Conservation (phyloP, 306 rosid genomes). For the Styphnolobium japonicum region DNA sequence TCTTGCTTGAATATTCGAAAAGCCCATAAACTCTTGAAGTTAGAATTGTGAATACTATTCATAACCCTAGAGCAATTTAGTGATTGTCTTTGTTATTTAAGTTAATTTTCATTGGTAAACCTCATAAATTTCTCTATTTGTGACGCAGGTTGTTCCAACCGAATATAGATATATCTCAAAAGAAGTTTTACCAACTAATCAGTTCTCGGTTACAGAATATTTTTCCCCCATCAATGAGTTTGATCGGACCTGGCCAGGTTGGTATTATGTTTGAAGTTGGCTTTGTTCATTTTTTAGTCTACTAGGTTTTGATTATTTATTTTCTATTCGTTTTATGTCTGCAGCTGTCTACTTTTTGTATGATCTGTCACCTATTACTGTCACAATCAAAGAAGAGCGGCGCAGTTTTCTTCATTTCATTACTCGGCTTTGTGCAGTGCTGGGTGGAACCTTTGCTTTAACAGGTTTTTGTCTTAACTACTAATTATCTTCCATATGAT, state of each 20-base stretch:
- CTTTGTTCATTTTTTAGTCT: neutral
- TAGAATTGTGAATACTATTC: neutral
- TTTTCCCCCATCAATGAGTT: constrained; percentile 73
- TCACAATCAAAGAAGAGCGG: constrained; percentile 95
- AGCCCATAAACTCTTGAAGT: neutral
- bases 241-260: constrained; percentile 97
- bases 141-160: constrained; percentile 90
- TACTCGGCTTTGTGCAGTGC: constrained; percentile 92
- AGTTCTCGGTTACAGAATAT: constrained; percentile 95
- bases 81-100: neutral
- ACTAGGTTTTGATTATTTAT: constrained; percentile 24
- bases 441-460: constrained; percentile 96
- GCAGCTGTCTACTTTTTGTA: constrained; percentile 98
- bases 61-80: neutral
- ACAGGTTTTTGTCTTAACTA: constrained; percentile 55
- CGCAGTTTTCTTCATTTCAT: constrained; percentile 95
- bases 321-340: constrained; percentile 26
- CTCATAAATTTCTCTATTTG: neutral
- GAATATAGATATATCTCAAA: constrained; percentile 83
- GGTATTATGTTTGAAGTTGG: constrained; percentile 23
- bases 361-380: constrained; percentile 96
- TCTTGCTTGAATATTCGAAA: neutral
- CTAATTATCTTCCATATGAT: neutral
- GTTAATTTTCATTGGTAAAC: neutral
- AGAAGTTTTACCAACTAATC: constrained; percentile 92